Base-by-base conservation (phyloP, 352 stramenopile genomes). In the Globisporangium emineosum region DNA sequence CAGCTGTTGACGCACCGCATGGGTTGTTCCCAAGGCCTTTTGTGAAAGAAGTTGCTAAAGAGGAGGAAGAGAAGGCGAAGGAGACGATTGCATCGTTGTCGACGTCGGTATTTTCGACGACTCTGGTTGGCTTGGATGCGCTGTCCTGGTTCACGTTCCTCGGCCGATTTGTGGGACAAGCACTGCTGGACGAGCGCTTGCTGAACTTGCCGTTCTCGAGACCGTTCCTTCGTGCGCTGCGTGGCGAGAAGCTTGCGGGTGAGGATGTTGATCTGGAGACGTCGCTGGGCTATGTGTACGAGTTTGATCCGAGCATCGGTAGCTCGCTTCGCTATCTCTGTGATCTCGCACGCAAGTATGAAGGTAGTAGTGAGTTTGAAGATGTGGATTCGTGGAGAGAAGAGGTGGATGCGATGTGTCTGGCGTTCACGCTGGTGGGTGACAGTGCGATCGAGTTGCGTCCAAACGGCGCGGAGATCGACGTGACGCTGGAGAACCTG, bases 381-480 rank as follows among this genome's bases (percentile, higher is more conserved):
- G 62, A 71, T 15, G 60, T 74, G 25, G 47, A 73, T 23, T 47
- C 66, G 1, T 77, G 66, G 67, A 43, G 57, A 49, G 54, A 58
- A 21, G 67, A 81, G 53, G 74, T 96, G 21, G 82, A 88, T 52
- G 66, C 70, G 35, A 84, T 97, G 68, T 85, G 73, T 32, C 57
- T 96, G 23, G 75, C 70, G 33, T 96, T 96, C 65, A 92, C 86
- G 30, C 71, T 96, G 33, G 75, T 93, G 4, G 89, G 89, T 25
- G 73, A 83, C 23, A 71, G 74, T 17, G 71, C 71, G 23, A 87
- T 92, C 62, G 70, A 86, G 45, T 63, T 97, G 23, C 60, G 70
- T 32, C 53, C 68, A 1, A 64, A 72, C 8, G 90, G 88, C 27
- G 66, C 67, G 2, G 67, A 78, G 35, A 60, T 60, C 0, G 25